Evolutionary conservation across 1,284 basidiomycete genomes (phyloP), one percentile per base, ranked within the genome.

Genomic region (Xerocomus tenax): DNA sequence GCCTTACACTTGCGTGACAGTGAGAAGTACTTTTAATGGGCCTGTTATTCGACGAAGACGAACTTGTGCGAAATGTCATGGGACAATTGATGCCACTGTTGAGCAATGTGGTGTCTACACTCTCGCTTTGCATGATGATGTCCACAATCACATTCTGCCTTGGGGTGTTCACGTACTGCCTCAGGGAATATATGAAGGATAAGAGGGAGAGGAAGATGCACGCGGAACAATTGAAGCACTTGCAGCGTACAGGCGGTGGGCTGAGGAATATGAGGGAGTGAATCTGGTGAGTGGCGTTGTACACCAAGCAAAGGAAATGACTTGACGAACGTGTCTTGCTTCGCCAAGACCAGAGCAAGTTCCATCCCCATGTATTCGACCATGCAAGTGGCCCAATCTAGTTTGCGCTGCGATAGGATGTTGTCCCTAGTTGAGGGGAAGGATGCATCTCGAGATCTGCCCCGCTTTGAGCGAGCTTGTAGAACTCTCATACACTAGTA

Each of bases 161-260:
- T 10, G 53, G 64, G 28, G 45, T 36, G 35, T 36, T 19, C 35
- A 36, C 35, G 9, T 63, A 55, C 35, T 34, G 61, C 16, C 10
- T 54, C 7, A 52, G 61, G 23, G 45, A 48, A 45, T 53, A 12
- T 25, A 38, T 43, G 12, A 61, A 56, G 47, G 54, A 66, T n/a
- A 50, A 7, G 21, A 63, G 62, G 34, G 60, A 64, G 45, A 36
- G 52, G 34, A 47, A 10, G 43, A 21, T 65, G 21, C 40, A 65
- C 18, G 30, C 12, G 18, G 61, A 58, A 25, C 52, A 63, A 29
- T 16, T 60, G 35, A 61, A 19, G 42, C 58, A 52, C 19, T 21
- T 64, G 8, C 45, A 53, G n/a, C 39, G 30, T n/a, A 36, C 28
- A 1, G 36, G 21, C 6, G 28, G 30, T n/a, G 36, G 44, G 40